Evolutionary conservation across 202 grass and related monocot genomes (phyloP), one percentile per base, ranked within the genome.

Genomic region (Thinopyrum obtusiflorum): DNA sequence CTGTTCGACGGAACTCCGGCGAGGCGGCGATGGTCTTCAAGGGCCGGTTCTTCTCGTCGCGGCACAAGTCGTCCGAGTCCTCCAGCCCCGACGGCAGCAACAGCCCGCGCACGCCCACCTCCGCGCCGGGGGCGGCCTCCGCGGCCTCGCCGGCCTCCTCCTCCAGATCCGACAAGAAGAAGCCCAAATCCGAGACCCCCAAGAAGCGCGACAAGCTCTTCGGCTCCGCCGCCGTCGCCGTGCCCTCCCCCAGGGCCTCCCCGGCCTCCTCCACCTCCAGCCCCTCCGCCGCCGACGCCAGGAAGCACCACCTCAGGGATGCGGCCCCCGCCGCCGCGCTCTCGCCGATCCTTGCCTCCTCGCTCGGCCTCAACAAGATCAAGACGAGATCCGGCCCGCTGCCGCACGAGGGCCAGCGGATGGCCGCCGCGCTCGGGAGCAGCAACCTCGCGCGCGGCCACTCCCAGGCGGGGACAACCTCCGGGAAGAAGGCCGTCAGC

Each of bases 351-450:
- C 86, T 97, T n/a, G 97, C 94, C 14, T 99, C 97, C 81, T 99
- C 97, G 7, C 97, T 99, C 11, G 97, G 97, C 13, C 89, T 99
- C 51, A 99, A 99, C 85, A 91, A 90, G 93, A 99, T 99, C 89
- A 99, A 99, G 94, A 99, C 97, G 87, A 99, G 97, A 97, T 99
- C 97, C 78, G 93, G 97, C 23, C 97, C 97, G 65, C 90, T 99
- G 85, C 97, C 94, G 73, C 97, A 94, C 92, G 97, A 99, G 80
- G 93, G 92, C 65, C 88, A 90, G 64, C 89, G 88, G 1, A 86
- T 90, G 83, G 94, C 94, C 7, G 88, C 93, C 18, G 83, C 85
- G 49, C 88, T 99, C 20, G 97, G 94, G 39, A 86, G 73, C 61
- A 99, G 97, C 57, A 99, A 99, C 73, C 91, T 99, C 60, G 94